These are phyloP conservation scores for Chrysanthemum seticuspe DNA, from an alignment of 129 eudicot species.

Conservation along the genomic window DNA sequence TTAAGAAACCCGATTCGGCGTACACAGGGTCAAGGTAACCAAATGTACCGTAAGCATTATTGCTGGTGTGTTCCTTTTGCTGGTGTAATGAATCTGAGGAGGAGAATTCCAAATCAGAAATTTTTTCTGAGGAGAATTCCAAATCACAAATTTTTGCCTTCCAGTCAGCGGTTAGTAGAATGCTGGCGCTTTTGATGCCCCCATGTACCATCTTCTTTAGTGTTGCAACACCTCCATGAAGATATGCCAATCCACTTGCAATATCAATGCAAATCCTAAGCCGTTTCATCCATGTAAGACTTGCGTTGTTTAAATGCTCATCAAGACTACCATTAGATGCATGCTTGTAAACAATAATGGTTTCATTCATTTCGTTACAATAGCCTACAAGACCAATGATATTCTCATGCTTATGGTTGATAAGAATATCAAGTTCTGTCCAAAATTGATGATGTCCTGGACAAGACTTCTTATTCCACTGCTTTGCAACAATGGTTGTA, in stretches of 20 bases:
- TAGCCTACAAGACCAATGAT: neutral
- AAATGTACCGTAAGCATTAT: neutral
- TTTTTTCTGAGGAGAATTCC: neutral
- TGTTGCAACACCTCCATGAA: neutral
- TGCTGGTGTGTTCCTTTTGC: neutral
- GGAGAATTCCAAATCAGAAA: neutral
- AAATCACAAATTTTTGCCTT: neutral
- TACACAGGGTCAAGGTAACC: neutral
- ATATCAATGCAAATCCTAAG: neutral
- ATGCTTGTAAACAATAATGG: neutral
- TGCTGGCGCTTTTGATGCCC: neutral
- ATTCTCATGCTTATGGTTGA: neutral
- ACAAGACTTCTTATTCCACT: neutral
- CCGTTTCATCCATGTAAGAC: constrained; percentile 8
- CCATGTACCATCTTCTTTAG: neutral
- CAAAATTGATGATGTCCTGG: neutral
- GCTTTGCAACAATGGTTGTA: neutral
- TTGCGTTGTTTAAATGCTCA: neutral
- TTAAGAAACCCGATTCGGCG: neutral
- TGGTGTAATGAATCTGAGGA: neutral
- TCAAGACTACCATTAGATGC: neutral
- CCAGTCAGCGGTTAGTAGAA: neutral
- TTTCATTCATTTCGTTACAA: neutral
- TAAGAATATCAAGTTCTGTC: neutral
- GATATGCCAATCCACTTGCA: neutral